Conservation (phyloP, 1,284 basidiomycete species). For the Tranzscheliella williamsii region DNA sequence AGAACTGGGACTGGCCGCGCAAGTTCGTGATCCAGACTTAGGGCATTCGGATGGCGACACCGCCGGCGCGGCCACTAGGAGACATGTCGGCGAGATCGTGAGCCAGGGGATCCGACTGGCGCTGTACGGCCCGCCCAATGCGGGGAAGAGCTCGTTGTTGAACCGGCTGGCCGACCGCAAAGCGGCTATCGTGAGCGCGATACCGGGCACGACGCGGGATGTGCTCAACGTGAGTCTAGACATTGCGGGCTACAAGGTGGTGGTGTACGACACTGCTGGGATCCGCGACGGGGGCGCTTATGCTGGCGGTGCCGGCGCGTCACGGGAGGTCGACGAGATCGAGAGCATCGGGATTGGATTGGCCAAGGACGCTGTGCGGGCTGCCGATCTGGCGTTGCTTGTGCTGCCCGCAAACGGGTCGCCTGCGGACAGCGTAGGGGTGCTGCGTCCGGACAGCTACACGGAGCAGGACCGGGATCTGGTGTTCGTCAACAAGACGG, state of each 20-base stretch:
- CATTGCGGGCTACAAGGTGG: conserved; percentile 75
- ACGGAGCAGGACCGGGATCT: conserved; percentile 56
- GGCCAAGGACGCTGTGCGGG: conserved; percentile 70
- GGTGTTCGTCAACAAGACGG: conserved; percentile 75
- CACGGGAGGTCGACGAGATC: conserved; percentile 70
- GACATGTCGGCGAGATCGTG: conserved; percentile 76
- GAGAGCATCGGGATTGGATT: conserved; percentile 80
- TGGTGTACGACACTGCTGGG: conserved; percentile 82
- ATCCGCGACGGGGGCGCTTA: conserved; percentile 8
- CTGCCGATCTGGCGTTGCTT: conserved; percentile 74
- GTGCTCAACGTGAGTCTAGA: conserved; percentile 80
- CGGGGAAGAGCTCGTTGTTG: conserved; percentile 80
- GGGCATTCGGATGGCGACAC: not conserved
- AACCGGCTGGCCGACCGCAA: conserved; percentile 81
- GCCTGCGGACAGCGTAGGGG: not conserved
- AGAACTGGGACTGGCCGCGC: conserved; percentile 4
- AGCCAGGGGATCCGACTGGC: conserved; percentile 78
- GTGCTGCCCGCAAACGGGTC: conserved; percentile 71
- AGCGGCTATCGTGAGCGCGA: conserved; percentile 81
- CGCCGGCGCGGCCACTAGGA: conserved; percentile 62
- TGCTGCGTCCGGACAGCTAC: conserved; percentile 65
- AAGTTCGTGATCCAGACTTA: not conserved
- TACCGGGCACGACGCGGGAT: conserved; percentile 85
- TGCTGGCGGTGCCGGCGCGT: not conserved
- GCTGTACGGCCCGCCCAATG: conserved; percentile 87